phyloP scores from a whole-genome alignment of 306 rosid genomes.

The Cucurbita maxima region DNA sequence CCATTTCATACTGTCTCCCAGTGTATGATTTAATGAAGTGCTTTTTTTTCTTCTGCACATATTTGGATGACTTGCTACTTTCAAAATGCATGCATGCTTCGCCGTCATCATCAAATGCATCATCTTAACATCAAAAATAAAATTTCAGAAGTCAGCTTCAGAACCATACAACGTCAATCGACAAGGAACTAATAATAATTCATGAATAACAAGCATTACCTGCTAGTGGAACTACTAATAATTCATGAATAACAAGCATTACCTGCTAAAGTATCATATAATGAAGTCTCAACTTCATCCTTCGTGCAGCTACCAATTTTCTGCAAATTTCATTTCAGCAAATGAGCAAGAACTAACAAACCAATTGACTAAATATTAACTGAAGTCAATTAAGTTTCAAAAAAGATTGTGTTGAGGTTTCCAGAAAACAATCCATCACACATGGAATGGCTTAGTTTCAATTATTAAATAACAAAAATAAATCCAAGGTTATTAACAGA shows the following conservation, averaged over 20 bases:
- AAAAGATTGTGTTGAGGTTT: not conserved
- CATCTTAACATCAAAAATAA: conserved; percentile 51
- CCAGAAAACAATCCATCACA: not conserved
- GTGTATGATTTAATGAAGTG: conserved; percentile 28
- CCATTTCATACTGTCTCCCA: conserved; percentile 44
- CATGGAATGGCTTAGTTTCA: not conserved
- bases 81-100: conserved; percentile 56
- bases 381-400: not conserved
- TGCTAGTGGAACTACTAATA: conserved; percentile 14
- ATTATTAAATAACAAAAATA: not conserved
- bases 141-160: conserved; percentile 10
- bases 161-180: conserved; percentile 12
- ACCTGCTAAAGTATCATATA: conserved; percentile 66
- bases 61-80: conserved; percentile 39
- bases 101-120: conserved; percentile 66
- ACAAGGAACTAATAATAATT: conserved; percentile 8
- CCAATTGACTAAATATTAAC: not conserved
- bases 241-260: conserved; percentile 15
- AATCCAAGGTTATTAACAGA: not conserved
- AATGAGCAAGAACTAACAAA: not conserved
- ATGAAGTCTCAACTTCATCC: conserved; percentile 82
- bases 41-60: conserved; percentile 46
- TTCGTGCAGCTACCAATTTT: conserved; percentile 56
- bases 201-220: conserved; percentile 34
- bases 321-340: conserved; percentile 31